phyloP scores from a whole-genome alignment of 169 alveolate genomes.

The Amoebophrya sp. region DNA sequence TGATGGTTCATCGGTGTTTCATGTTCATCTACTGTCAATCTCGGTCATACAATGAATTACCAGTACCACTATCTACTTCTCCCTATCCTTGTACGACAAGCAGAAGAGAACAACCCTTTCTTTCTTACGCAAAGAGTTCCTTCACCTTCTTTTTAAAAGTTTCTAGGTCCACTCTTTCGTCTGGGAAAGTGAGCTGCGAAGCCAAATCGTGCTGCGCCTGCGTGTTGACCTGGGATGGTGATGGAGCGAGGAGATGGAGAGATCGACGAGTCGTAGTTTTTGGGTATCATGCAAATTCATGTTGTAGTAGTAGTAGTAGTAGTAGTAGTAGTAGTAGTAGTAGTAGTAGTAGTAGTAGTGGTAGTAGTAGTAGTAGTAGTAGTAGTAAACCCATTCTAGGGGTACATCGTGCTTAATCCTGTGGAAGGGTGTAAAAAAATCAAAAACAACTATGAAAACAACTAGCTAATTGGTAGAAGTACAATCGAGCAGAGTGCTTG shows the following conservation, averaged over 20 bases:
- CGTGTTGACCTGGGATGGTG: background rate
- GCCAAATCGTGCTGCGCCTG: background rate
- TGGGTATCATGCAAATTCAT: no score
- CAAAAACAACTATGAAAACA: background rate
- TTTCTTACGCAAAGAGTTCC: background rate
- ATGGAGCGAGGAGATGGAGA: no score
- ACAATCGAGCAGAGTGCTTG: background rate
- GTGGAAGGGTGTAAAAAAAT: background rate
- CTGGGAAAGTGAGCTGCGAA: background rate
- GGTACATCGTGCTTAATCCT: no score
- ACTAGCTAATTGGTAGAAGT: background rate
- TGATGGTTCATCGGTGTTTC: no score
- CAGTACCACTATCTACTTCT: no score
- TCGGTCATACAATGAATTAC: no score
- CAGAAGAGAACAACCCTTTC: no score
- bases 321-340: slow-evolving; percentile 16
- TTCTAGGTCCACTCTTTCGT: background rate
- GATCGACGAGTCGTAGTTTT: no score
- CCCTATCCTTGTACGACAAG: no score
- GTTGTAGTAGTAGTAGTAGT: slow-evolving; percentile 10
- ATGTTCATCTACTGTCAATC: no score
- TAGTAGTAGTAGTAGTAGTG: slow-evolving; percentile 7
- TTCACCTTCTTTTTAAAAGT: background rate
- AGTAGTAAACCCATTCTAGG: no score
- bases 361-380: slow-evolving; percentile 16